A percentile compares a stretch with the other conserved stretches of the same genome.
Evolutionary conservation across 2,329 filamentous ascomycete species (phyloP).

Genomic region (Penicillium sp.): DNA sequence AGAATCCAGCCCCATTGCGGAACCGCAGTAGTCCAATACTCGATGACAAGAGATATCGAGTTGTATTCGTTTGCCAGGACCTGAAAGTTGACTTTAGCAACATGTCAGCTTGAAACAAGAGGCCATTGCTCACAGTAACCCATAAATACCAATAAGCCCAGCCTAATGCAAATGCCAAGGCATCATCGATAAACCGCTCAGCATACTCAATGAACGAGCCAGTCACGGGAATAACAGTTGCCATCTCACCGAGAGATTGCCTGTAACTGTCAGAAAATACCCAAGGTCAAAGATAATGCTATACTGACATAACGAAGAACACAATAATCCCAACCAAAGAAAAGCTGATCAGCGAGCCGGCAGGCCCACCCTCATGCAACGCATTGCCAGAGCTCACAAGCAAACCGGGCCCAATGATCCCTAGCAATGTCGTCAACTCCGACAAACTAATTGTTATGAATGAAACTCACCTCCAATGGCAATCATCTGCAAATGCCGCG

Average conservation of each 20-base stretch:
- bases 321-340: slow-evolving; percentile 70
- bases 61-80: slow-evolving; percentile 48
- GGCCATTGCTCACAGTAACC: slow-evolving; percentile 34
- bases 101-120: background rate
- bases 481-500: slow-evolving; percentile 66
- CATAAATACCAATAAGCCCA: slow-evolving; percentile 66
- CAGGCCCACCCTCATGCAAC: slow-evolving; percentile 67
- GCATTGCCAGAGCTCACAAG: slow-evolving; percentile 72
- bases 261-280: slow-evolving; percentile 47
- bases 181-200: slow-evolving; percentile 70
- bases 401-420: slow-evolving; percentile 67
- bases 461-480: slow-evolving; percentile 57
- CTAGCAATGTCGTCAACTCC: slow-evolving; percentile 26
- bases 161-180: slow-evolving; percentile 67
- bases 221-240: slow-evolving; percentile 69
- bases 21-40: slow-evolving; percentile 46
- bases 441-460: background rate
- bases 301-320: slow-evolving; percentile 42
- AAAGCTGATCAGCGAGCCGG: slow-evolving; percentile 72
- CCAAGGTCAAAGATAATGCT: rapidly evolving
- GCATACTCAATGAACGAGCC: slow-evolving; percentile 71
- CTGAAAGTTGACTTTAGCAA: slow-evolving; percentile 5
- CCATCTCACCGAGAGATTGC: slow-evolving; percentile 73
- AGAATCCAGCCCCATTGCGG: slow-evolving; percentile 50
- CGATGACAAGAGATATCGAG: slow-evolving; percentile 47